Base-by-base conservation (phyloP, 768 basidiomycete genomes). In the Clitopilus passeckerianus region DNA sequence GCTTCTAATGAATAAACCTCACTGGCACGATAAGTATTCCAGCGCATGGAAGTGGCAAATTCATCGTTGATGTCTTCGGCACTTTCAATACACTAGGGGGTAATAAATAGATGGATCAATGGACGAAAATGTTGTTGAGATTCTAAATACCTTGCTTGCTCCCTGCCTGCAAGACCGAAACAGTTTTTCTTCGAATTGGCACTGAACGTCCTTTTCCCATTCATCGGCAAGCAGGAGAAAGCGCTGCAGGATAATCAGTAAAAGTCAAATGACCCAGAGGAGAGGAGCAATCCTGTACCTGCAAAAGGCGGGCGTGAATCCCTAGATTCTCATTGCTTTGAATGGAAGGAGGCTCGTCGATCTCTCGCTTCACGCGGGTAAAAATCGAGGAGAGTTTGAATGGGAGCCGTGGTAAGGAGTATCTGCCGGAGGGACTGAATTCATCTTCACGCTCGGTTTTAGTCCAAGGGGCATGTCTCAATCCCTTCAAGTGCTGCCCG, bases 11-110 rank as follows among this genome's bases (percentile, higher is more conserved):
- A 33, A 27, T 30, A 22, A 41, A n/a, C 37, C 80, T 68, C 62
- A 84, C 82, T 83, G 5, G 82, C 83, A 59, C 83, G 75, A 65
- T 83, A 86, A 14, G 83, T 84, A 0, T 59, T 71, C 85, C 86
- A 86, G 60, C 86, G 84, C 80, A 85, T 84, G 5, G 77, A 74
- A 6, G 64, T 68, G 1, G 80, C 78, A 63, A 86, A 83, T 5
- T 76, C n/a, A 41, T 41, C 37, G 37, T 41, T 14, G n/a, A 41
- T n/a, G 3, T 41, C 37, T 14, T 15, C 37, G 10, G 37, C 37
- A 41, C 5, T 2, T 14, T 41, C 37, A n/a, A 41, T 41, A 12
- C 37, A 41, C 37, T 41, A 9, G 10, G n/a, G n/a, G n/a, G 5
- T 41, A 5, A n/a, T 14, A n/a, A 5, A 12, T 41, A 15, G 3